A percentile compares a stretch with the other conserved stretches of the same genome.
Evolutionary conservation across 805 yeast genomes (phyloP).

Genomic region (Isabelozyma heimii): DNA sequence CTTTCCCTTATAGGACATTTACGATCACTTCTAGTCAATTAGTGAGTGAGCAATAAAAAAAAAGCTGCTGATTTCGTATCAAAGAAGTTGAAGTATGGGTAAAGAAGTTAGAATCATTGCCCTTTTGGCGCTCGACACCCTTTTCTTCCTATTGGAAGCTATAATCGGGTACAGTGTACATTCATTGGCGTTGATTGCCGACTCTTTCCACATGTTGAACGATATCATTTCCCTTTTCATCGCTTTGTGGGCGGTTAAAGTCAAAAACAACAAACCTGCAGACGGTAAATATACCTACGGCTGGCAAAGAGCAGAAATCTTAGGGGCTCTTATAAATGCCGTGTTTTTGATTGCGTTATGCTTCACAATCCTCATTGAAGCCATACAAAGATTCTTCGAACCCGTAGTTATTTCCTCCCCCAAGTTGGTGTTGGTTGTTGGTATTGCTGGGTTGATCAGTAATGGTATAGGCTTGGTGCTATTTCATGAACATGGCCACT

Average conservation of each 20-base stretch:
- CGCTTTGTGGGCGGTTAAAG: slow-evolving; percentile 95
- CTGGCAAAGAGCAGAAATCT: slow-evolving; percentile 95
- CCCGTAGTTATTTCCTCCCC: slow-evolving; percentile 83
- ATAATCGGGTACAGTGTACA: slow-evolving; percentile 87
- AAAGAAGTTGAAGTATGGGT: slow-evolving; percentile 24
- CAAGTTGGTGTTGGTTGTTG: slow-evolving; percentile 76
- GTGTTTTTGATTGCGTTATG: slow-evolving; percentile 91
- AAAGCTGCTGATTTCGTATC: not conserved
- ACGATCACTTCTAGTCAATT: too few species aligned
- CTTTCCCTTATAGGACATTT: too few species aligned
- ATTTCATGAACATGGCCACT: slow-evolving; percentile 73
- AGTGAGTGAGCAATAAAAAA: too few species aligned
- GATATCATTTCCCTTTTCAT: slow-evolving; percentile 86
- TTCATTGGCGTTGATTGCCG: slow-evolving; percentile 92
- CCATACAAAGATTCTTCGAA: slow-evolving; percentile 80
- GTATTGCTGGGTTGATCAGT: slow-evolving; percentile 76
- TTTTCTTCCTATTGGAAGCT: slow-evolving; percentile 83
- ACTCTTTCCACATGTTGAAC: slow-evolving; percentile 96
- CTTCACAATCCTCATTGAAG: slow-evolving; percentile 88
- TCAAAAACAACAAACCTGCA: slow-evolving; percentile 76
- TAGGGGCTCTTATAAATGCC: slow-evolving; percentile 93
- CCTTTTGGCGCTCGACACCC: slow-evolving; percentile 70
- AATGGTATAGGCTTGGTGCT: slow-evolving; percentile 79
- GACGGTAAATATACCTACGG: slow-evolving; percentile 93
- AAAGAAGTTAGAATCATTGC: slow-evolving; percentile 74